Percentiles rank a stretch among this genome's conserved stretches.
Conservation (phyloP, 495 filamentous ascomycete genomes). For the Talaromyces adpressus region DNA sequence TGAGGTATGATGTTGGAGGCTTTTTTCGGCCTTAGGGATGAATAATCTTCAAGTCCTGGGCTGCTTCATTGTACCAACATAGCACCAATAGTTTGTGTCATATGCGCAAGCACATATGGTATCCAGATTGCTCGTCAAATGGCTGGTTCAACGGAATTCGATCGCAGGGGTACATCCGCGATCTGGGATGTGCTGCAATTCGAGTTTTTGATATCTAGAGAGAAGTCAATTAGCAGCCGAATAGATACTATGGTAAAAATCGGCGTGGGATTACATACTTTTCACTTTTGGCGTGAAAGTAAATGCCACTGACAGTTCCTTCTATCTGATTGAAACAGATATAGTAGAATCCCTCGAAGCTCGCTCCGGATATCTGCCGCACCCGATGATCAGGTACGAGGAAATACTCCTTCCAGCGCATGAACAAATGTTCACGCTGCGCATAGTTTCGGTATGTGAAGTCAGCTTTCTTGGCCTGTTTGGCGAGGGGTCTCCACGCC, state of each 20-base stretch:
- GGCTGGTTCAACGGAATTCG: conserved; percentile 72
- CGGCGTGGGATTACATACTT: conserved; percentile 49
- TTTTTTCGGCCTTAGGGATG: background rate
- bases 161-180: conserved; percentile 78
- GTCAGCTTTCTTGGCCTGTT: conserved; percentile 71
- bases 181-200: conserved; percentile 81
- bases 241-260: background rate
- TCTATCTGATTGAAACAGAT: conserved; percentile 94
- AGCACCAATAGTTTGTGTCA: background rate
- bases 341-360: conserved; percentile 98
- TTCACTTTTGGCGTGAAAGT: conserved; percentile 96
- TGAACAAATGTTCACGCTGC: conserved; percentile 89
- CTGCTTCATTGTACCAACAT: background rate
- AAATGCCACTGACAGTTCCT: conserved; percentile 84
- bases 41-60: background rate
- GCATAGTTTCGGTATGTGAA: conserved; percentile 60
- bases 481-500: conserved; percentile 71
- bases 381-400: conserved; percentile 94
- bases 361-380: conserved; percentile 81
- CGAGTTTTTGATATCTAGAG: conserved; percentile 80
- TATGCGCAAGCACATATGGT: background rate
- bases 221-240: conserved; percentile 13
- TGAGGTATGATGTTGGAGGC: background rate
- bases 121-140: background rate
- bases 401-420: conserved; percentile 99